Percentiles rank a stretch among this genome's conserved stretches.
phyloP scores from a whole-genome alignment of 495 filamentous ascomycete species.

The Cairneyella variabilis region DNA sequence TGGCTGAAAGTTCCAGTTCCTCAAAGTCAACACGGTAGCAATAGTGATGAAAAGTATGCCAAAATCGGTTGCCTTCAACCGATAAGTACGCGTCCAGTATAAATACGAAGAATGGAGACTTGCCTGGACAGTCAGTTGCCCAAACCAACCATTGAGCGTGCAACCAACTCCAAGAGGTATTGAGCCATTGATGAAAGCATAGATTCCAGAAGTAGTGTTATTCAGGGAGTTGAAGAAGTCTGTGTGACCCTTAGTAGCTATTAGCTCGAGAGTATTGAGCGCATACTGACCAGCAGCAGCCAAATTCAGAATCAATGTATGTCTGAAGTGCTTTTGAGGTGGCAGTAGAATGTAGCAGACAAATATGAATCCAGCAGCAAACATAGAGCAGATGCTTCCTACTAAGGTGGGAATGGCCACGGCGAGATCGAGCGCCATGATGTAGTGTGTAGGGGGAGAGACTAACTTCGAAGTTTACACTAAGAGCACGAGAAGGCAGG shows the following conservation, averaged over 20 bases:
- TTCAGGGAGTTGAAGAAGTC: conserved; percentile 8
- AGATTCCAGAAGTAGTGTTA: conserved; percentile 7
- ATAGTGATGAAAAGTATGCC: conserved; percentile 7
- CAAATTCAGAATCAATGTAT: conserved; percentile 12
- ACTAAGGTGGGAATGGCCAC: conserved; percentile 7
- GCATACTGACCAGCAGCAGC: conserved; percentile 3
- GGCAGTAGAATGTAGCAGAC: conserved; percentile 7
- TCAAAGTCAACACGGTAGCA: conserved; percentile 1
- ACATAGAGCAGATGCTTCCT: conserved; percentile 7
- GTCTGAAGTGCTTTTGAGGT: conserved; percentile 7
- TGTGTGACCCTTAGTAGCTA: too few species aligned
- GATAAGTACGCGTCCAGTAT: not conserved
- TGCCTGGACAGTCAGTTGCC: conserved; percentile 10
- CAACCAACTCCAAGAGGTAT: not conserved
- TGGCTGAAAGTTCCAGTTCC: not conserved
- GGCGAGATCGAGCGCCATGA: conserved; percentile 7
- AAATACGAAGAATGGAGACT: not conserved
- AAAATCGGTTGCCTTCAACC: conserved; percentile 4
- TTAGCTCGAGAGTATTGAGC: not conserved
- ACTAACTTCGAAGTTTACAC: not conserved
- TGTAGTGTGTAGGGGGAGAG: not conserved
- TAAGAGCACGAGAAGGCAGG: not conserved
- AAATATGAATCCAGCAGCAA: conserved; percentile 10
- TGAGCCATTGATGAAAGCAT: not conserved
- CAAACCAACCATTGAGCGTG: conserved; percentile 2